Evolutionary conservation across 257 asterid species (phyloP), one percentile per base, ranked within the genome.

Genomic region (Phtheirospermum japonicum): DNA sequence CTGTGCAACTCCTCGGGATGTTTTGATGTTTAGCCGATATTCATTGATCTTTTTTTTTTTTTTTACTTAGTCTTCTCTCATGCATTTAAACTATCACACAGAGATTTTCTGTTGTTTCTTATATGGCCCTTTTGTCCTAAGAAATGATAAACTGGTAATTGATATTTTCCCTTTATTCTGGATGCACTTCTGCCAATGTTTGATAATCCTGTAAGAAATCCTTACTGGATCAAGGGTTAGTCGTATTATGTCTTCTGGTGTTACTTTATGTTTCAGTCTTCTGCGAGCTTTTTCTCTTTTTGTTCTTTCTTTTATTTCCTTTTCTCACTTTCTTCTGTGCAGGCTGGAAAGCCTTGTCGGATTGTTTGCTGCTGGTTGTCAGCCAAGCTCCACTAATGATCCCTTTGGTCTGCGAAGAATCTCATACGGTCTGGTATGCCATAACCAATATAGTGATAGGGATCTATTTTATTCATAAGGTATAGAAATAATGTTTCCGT

Each of bases 311-410:
- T 9, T 59, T 58, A 6, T 65, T 2, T 49, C 45, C 33, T 66
- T 56, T 53, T 31, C 33, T 7, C 33, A 58, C 37, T 59, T 16
- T 37, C 52, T 59, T 67, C 64, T 66, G 68, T 73, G 70, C 89
- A 92, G 99, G 84, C 76, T 92, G 86, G 99, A 92, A 23, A 92
- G 99, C 81, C 84, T 92, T 72, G 82, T 92, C 57, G 99, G 97
- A 70, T 73, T 92, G 79, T 86, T 92, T 83, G 95, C 95, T 67
- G 96, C 96, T 70, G 99, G 97, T 69, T 92, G 99, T 81, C 95
- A 92, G 78, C 96, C 95, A 66, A 92, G 76, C 82, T 89, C 97
- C 49, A 66, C 79, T 28, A 86, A 79, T 64, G 99, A 92, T 61
- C 99, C 99, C 31, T 92, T 92, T 73, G 99, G 97, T 68, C 75